phyloP scores from a whole-genome alignment of 2,329 filamentous ascomycete genomes.

The Aureobasidium uvarum region DNA sequence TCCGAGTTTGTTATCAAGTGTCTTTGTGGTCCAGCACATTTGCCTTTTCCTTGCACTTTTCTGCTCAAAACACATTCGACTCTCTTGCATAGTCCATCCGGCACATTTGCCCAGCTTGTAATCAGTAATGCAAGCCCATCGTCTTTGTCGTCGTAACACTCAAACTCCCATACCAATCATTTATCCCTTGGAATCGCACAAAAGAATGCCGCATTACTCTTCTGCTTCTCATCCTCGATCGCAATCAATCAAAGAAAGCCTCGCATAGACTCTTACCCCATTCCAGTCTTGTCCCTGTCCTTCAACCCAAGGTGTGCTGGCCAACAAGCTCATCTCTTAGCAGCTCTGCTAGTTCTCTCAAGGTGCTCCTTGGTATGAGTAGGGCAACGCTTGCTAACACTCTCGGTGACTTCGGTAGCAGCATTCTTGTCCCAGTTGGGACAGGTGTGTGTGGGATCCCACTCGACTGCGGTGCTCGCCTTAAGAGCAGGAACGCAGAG shows the following conservation, averaged over 20 bases:
- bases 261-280: background rate
- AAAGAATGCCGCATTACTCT: no score
- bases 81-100: no score
- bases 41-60: no score
- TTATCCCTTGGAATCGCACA: no score
- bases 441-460: background rate
- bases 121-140: no score
- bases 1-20: no score
- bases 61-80: no score
- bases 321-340: background rate
- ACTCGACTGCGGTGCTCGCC: background rate
- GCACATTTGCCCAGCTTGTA: no score
- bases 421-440: background rate
- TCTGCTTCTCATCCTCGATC: background rate
- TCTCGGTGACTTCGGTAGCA: background rate
- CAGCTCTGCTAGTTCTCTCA: background rate
- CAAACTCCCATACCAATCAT: no score
- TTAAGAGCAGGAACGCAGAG: background rate
- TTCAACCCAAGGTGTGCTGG: background rate
- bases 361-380: background rate
- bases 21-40: no score
- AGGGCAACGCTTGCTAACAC: background rate
- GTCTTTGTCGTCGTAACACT: no score
- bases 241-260: background rate
- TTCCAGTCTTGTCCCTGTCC: background rate